Base-by-base conservation (phyloP, 352 stramenopile species). In the Phytophthora constricta region DNA sequence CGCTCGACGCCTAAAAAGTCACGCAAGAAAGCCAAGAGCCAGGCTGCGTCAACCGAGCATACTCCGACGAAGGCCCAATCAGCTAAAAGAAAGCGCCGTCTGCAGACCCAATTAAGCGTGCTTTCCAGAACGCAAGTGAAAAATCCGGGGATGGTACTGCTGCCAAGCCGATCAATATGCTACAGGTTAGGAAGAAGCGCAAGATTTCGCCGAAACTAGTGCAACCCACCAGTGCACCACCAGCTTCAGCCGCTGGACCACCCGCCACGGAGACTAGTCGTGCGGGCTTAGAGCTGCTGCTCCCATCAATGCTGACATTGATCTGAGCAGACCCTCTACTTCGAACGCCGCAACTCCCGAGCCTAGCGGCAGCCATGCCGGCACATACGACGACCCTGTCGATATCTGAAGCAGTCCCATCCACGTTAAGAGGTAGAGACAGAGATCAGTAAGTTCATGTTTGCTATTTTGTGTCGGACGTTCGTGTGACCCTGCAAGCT, bases 151-250 rank as follows among this genome's bases (percentile, higher is more conserved):
- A 37, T 11, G 31, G 31, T 11, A 52, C 46, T n/a, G 26, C 58
- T 48, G 34, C 54, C 3, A 60, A 59, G 39, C 57, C 50, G 11
- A 67, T 95, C 23, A 91, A 93, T 65, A 76, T 77, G 28, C 60
- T 96, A n/a, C 80, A 92, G 48, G 87, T 91, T 41, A 84, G 83
- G 45, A 96, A 96, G 65, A 94, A 94, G 71, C 83, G 84, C 42
- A 92, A 89, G 72, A 91, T 92, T 52, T 74, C 76, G 14, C 77
- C 84, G 19, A 76, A 73, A 43, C 65, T 80, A 9, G 74, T 89
- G 49, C 42, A 57, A 19, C 14, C 47, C 1, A 54, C 51, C n/a
- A 63, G 45, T 13, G 60, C 49, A 7, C 3, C 65, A 27, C 14
- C n/a, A 26, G 39, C 62, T 25, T 14, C 43, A 11, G 9, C 33